phyloP scores from a whole-genome alignment of 2,329 filamentous ascomycete genomes.

The Cordyceps fumosorosea region DNA sequence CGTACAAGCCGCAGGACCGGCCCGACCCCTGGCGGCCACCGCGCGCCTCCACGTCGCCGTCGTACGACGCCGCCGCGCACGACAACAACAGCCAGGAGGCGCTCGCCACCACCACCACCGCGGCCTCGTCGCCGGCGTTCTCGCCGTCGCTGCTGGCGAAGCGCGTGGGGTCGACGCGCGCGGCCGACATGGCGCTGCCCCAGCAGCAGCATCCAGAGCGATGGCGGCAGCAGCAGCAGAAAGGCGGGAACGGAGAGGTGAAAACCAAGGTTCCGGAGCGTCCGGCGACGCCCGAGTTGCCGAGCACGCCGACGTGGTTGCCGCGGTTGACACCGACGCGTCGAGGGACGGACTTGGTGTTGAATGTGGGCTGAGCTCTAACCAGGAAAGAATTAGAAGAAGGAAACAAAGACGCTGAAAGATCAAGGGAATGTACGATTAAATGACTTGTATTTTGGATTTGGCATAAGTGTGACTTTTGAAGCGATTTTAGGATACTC shows the following conservation, averaged over 20 bases:
- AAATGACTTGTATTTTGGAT: background rate
- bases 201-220: background rate
- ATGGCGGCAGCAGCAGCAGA: slow-evolving; percentile 8
- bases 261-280: background rate
- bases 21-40: background rate
- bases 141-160: slow-evolving; percentile 39
- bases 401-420: background rate
- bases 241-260: background rate
- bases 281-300: slow-evolving; percentile 23
- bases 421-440: background rate
- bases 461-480: slow-evolving; percentile 2
- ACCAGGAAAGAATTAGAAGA: background rate
- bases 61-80: background rate
- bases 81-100: slow-evolving; percentile 17
- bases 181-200: slow-evolving; percentile 37
- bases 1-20: background rate
- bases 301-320: slow-evolving; percentile 51
- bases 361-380: slow-evolving; percentile 43
- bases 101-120: no score
- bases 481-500: background rate
- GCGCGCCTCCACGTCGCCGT: background rate
- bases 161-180: slow-evolving; percentile 43
- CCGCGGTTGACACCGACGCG: slow-evolving; percentile 61
- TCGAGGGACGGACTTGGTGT: slow-evolving; percentile 57
- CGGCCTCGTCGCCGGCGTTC: slow-evolving; percentile 30